phyloP scores from a whole-genome alignment of 495 filamentous ascomycete genomes.

The Glarea lozoyensis region DNA sequence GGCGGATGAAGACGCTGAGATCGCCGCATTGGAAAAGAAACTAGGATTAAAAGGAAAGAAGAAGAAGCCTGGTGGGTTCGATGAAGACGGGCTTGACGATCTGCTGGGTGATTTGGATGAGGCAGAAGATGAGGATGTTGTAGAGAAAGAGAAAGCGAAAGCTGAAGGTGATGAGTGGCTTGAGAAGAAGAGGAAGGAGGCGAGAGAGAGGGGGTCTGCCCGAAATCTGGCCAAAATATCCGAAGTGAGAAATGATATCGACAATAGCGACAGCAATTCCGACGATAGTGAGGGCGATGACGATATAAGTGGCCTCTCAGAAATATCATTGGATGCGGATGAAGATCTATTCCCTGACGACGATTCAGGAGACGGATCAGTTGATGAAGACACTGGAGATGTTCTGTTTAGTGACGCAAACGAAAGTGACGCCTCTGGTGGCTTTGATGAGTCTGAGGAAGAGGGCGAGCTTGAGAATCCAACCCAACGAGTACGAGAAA shows the following conservation, averaged over 20 bases:
- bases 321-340: slow-evolving; percentile 13
- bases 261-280: slow-evolving; percentile 16
- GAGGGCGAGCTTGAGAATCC: slow-evolving; percentile 4
- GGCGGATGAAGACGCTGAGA: slow-evolving; percentile 72
- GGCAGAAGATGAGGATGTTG: slow-evolving; percentile 36
- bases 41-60: slow-evolving; percentile 77
- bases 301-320: slow-evolving; percentile 14
- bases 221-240: not conserved
- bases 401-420: too few relatives aligned
- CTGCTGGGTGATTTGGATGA: slow-evolving; percentile 62
- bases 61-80: slow-evolving; percentile 60
- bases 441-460: slow-evolving; percentile 20
- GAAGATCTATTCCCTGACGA: slow-evolving; percentile 21
- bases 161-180: slow-evolving; percentile 47
- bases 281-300: slow-evolving; percentile 20
- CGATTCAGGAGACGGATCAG: slow-evolving; percentile 16
- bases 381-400: slow-evolving; percentile 23
- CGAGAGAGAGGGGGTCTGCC: slow-evolving; percentile 23
- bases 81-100: slow-evolving; percentile 80
- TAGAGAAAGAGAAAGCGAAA: slow-evolving; percentile 60
- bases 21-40: slow-evolving; percentile 80
- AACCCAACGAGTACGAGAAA: slow-evolving; percentile 32
- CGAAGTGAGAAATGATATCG: slow-evolving; percentile 16
- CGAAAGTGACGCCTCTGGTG: too few relatives aligned
- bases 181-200: slow-evolving; percentile 37